These are phyloP conservation scores for Candida ipomoeae DNA, from an alignment of 805 yeast genomes.

Conservation along the genomic window DNA sequence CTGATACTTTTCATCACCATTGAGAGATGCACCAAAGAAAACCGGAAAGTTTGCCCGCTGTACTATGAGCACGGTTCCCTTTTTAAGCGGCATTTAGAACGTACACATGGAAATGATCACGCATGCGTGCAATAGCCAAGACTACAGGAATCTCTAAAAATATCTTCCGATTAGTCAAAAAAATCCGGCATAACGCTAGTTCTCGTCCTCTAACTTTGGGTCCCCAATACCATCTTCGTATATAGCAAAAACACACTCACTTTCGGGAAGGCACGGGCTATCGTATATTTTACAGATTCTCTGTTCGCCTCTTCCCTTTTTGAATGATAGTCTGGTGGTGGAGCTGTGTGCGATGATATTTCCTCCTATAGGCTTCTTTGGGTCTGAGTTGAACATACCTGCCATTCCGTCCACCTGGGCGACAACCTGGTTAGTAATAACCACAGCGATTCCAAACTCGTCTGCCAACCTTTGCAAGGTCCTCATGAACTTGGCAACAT, in stretches of 20 bases:
- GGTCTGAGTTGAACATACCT: slow-evolving; percentile 83
- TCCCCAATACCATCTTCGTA: slow-evolving; percentile 97
- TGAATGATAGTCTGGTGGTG: slow-evolving; percentile 85
- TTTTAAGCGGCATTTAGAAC: background rate
- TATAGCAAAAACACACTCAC: slow-evolving; percentile 91
- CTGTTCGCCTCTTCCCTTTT: slow-evolving; percentile 87
- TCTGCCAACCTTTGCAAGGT: slow-evolving; percentile 90
- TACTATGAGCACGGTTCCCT: background rate
- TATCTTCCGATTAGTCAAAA: background rate
- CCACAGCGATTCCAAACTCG: slow-evolving; percentile 96
- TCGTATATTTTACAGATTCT: slow-evolving; percentile 93
- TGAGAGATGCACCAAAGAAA: background rate
- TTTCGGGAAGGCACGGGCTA: slow-evolving; percentile 94
- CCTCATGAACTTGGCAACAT: slow-evolving; percentile 90
- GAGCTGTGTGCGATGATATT: slow-evolving; percentile 96
- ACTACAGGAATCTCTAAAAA: background rate
- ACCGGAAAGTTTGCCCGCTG: background rate
- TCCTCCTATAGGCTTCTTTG: slow-evolving; percentile 98
- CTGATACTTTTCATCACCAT: background rate
- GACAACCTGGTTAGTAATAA: slow-evolving; percentile 88
- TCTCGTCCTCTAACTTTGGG: slow-evolving; percentile 74
- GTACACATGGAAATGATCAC: background rate
- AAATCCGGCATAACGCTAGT: background rate
- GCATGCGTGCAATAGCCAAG: background rate
- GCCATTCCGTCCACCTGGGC: slow-evolving; percentile 96